Evolutionary conservation across 306 rosid species (phyloP), one percentile per base, ranked within the genome.

Genomic region (Quercus gilva): DNA sequence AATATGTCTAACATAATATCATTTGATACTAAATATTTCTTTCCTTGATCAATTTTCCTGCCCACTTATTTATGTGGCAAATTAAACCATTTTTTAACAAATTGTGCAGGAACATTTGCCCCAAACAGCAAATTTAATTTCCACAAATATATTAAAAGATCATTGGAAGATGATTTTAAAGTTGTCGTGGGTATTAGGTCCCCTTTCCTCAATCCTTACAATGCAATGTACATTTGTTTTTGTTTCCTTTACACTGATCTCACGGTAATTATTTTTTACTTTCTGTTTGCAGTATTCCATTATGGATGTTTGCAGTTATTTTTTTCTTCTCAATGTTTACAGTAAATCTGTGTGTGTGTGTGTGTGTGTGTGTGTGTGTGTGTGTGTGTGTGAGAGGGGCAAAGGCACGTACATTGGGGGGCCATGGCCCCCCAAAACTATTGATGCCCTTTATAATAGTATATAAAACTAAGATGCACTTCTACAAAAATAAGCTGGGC

Each of bases 111-210:
- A 91, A 74, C 97, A 92, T 86, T 92, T 58, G 85, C 84, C 61
- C 84, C 95, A 51, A 71, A 85, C 61, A 78, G 83, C 63, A 90
- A 87, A 86, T 92, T 92, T 59, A 89, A 92, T 68, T 92, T 90
- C 77, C 94, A 88, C 4, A 90, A 86, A 43, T 90, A 92, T 78
- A 89, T 90, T 21, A 89, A 90, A 81, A 84, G 90, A 82, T 90
- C 93, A 6, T 77, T 92, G 93, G 95, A 92, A 75, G 95, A 92
- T 77, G 95, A 92, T 78, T 92, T 90, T 69, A 90, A 92, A 78
- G 82, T 86, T 57, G 93, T 90, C 23, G 89, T 92, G 19, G 93
- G 95, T 11, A 86, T 89, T 74, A 90, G 95, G 93, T 89, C 75
- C 73, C 67, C 37, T 73, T 68, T 55, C 63, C 43, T 41, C 8